Evolutionary conservation across 169 alveolate genomes (phyloP), one percentile per base, ranked within the genome.

Genomic region (Neospora caninum): DNA sequence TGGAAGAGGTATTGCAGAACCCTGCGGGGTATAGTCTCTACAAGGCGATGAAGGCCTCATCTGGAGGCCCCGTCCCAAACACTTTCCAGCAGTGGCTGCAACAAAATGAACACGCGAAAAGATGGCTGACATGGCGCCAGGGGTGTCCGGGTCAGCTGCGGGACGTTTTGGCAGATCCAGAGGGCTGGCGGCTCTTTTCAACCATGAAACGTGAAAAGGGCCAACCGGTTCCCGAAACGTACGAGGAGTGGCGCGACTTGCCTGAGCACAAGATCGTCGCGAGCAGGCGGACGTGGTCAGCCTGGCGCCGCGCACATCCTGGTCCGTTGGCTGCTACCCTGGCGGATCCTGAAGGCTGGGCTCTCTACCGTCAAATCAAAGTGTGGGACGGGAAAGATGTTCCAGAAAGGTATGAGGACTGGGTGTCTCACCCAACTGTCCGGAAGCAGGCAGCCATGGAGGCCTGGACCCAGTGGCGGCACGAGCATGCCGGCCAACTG

Each of bases 291-390:
- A 64, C 25, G 73, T 73, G 84, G 84, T 84, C 70, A 9, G 92
- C 94, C 16, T 92, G 94, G 94, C 94, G 94, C 49, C 92, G 92
- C 54, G 94, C 82, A 58, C 94, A 92, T 39, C 87, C 94, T 7
- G 94, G 94, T 29, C 94, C 94, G 54, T 36, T 34, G 84, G 84
- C n/a, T 36, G 29, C 83, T 54, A 91, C 88, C 7, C 94, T 89
- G 42, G 92, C 83, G 80, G 86, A 80, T 39, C 83, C 92, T 49
- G 54, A 80, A 18, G 94, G 94, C 92, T 92, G 94, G 94, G 91
- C 69, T 67, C 80, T 92, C 70, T 92, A 92, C 94, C 86, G 94
- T 10, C 39, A 41, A 29, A 86, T 80, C 80, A 80, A 58, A 36
- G 94, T 80, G 41, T 6, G 18, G n/a, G 83, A 82, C 69, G 94